phyloP scores from a whole-genome alignment of 192 early-diverging fungal species.

The Mortierella antarctica region DNA sequence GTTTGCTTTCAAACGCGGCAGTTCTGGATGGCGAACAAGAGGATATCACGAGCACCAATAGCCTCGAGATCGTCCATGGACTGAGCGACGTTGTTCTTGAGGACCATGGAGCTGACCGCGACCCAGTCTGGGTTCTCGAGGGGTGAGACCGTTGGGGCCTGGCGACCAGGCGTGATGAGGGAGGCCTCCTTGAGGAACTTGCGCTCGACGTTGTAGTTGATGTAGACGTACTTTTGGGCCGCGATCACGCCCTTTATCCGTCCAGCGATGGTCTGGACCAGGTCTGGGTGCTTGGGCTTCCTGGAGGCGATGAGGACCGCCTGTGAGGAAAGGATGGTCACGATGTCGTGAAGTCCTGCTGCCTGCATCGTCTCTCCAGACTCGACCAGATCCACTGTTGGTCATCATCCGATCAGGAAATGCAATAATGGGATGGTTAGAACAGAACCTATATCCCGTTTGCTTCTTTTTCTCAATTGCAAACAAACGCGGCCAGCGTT shows the following conservation, averaged over 20 bases:
- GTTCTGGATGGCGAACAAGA: constrained; percentile 85
- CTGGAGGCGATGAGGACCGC: constrained; percentile 92
- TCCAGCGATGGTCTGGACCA: constrained; percentile 82
- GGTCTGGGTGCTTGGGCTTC: constrained; percentile 73
- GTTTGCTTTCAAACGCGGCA: constrained; percentile 71
- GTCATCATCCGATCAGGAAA: background rate
- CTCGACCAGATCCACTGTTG: constrained; percentile 63
- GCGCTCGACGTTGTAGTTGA: constrained; percentile 91
- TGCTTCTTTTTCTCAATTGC: background rate
- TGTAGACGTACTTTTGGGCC: constrained; percentile 88
- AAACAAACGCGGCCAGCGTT: background rate
- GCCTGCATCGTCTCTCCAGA: constrained; percentile 99
- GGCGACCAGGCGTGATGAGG: constrained; percentile 90
- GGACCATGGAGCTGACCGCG: constrained; percentile 91
- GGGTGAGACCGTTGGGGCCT: constrained; percentile 88
- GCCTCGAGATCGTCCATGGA: constrained; percentile 92
- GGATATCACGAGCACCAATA: constrained; percentile 91
- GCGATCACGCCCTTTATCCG: constrained; percentile 93
- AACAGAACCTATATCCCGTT: background rate
- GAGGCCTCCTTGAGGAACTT: constrained; percentile 70
- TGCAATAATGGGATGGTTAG: background rate
- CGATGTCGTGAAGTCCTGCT: constrained; percentile 93
- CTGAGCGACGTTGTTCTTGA: constrained; percentile 78
- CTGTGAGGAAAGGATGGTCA: constrained; percentile 84
- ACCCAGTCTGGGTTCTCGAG: constrained; percentile 92